phyloP scores from a whole-genome alignment of 1,284 basidiomycete genomes.

The Tylopilus orsonianus region DNA sequence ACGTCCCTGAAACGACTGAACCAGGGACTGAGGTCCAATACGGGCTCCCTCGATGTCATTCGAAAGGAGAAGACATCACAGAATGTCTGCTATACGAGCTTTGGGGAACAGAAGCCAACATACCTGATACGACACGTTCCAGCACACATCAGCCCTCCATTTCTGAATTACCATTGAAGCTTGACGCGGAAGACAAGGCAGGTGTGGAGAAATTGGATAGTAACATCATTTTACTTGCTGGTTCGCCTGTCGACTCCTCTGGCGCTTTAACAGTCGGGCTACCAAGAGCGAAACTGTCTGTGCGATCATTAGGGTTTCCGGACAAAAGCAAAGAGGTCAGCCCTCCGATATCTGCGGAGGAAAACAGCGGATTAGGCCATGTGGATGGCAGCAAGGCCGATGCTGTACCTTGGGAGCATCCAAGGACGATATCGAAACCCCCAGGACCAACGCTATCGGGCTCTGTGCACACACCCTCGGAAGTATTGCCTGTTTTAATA shows the following conservation, averaged over 20 bases:
- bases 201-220: not conserved
- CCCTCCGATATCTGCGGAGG: not conserved
- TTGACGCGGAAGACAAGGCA: not conserved
- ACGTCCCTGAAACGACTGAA: not conserved
- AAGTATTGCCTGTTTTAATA: too few relatives aligned
- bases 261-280: not conserved
- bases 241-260: not conserved
- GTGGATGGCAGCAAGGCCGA: not conserved
- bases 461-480: slow-evolving; percentile 23
- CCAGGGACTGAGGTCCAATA: not conserved
- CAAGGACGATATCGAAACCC: not conserved
- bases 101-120: not conserved
- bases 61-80: not conserved
- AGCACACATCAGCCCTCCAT: not conserved
- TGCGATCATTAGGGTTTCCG: not conserved
- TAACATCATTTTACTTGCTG: not conserved
- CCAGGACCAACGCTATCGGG: slow-evolving; percentile 12
- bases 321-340: not conserved
- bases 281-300: not conserved
- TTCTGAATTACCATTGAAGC: not conserved
- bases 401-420: not conserved
- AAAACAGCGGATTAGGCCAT: not conserved
- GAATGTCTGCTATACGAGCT: not conserved
- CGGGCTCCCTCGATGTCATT: not conserved
- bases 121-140: not conserved